phyloP scores from a whole-genome alignment of 1,284 basidiomycete species.

The Cryptococcus sp. region DNA sequence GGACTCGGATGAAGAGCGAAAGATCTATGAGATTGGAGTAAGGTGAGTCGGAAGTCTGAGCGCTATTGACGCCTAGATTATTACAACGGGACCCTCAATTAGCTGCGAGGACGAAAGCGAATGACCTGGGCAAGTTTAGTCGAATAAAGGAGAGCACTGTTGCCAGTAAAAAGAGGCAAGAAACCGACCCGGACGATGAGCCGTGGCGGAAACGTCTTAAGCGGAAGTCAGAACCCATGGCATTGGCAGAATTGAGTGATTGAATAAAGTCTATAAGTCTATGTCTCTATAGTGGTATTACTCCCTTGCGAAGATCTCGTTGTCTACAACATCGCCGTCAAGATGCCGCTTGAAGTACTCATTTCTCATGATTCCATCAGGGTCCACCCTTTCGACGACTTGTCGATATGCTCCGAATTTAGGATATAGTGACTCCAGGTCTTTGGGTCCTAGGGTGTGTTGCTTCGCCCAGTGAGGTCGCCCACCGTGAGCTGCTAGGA shows the following conservation, averaged over 20 bases:
- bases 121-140: conserved; percentile 30
- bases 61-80: conserved; percentile 7
- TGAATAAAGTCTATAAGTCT: not conserved
- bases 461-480: conserved; percentile 98
- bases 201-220: conserved; percentile 14
- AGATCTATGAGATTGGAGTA: conserved; percentile 37
- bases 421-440: conserved; percentile 70
- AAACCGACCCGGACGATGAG: conserved; percentile 10
- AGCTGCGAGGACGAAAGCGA: conserved; percentile 27
- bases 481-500: conserved; percentile 68
- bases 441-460: conserved; percentile 66
- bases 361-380: conserved; percentile 65
- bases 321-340: conserved; percentile 45
- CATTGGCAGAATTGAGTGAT: conserved; percentile 18
- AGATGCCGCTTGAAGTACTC: conserved; percentile 55
- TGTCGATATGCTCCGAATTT: conserved; percentile 73
- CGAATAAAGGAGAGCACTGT: conserved; percentile 1
- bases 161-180: not conserved
- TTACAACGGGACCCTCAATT: conserved; percentile 24
- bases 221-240: conserved; percentile 2
- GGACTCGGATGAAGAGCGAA: conserved; percentile 35
- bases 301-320: conserved; percentile 34
- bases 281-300: not conserved
- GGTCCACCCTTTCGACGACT: conserved; percentile 71
- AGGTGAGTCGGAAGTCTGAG: conserved; percentile 15